Conservation (phyloP, 2,329 filamentous ascomycete species). For the Colletotrichum sp. region DNA sequence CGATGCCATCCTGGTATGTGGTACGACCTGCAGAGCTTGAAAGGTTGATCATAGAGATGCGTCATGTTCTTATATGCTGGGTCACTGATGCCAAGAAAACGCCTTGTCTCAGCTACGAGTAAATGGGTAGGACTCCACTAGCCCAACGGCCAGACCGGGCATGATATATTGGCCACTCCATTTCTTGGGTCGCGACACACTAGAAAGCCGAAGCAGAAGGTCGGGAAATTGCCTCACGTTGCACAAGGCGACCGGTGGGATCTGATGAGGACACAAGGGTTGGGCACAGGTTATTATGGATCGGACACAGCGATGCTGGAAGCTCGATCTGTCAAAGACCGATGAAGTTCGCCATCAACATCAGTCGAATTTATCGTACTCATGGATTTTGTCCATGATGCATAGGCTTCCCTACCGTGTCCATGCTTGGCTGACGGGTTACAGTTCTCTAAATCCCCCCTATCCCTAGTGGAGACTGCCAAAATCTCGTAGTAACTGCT, state of each 20-base stretch:
- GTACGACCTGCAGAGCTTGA: not conserved
- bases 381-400: not conserved
- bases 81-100: not conserved
- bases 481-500: not conserved
- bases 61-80: not conserved
- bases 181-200: not conserved
- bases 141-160: not conserved
- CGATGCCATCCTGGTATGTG: not conserved
- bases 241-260: not conserved
- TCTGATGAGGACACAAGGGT: not conserved
- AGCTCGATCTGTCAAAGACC: not conserved
- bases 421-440: not conserved
- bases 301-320: not conserved
- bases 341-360: not conserved
- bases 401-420: not conserved
- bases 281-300: not conserved
- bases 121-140: not conserved
- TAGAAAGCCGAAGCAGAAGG: not conserved
- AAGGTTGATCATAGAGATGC: not conserved
- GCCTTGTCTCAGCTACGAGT: not conserved
- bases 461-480: constrained; percentile 21
- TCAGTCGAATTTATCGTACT: not conserved
- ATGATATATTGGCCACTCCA: not conserved
- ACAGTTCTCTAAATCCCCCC: constrained; percentile 24
- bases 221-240: not conserved